These are phyloP conservation scores for Elongisporangium undulatum DNA, from an alignment of 352 stramenopile genomes.

Conservation along the genomic window DNA sequence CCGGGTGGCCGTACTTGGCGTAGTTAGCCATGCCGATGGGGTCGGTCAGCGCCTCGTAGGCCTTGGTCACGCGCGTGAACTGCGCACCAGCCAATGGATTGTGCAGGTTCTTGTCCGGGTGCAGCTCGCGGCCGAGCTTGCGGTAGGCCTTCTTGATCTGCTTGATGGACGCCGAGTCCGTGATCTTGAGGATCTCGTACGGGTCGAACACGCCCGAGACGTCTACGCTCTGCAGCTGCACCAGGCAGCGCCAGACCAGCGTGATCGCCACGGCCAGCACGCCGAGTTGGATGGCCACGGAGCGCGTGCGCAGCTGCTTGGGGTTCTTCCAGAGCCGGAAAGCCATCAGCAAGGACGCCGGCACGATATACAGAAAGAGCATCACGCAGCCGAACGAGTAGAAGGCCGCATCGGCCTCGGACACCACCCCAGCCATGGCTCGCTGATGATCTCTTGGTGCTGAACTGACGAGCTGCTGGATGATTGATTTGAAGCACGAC, in stretches of 20 bases:
- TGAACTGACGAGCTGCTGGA: background rate
- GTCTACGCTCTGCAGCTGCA: constrained; percentile 64
- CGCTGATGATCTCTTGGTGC: constrained; percentile 4
- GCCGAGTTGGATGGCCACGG: constrained; percentile 43
- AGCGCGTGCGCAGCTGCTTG: constrained; percentile 37
- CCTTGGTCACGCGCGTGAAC: constrained; percentile 77
- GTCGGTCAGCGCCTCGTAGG: constrained; percentile 84
- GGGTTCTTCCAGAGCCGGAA: constrained; percentile 43
- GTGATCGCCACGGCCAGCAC: constrained; percentile 41
- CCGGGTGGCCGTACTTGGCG: constrained; percentile 73
- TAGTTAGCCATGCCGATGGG: constrained; percentile 70
- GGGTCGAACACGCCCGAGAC: constrained; percentile 79
- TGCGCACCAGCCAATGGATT: constrained; percentile 32
- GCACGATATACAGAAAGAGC: constrained; percentile 74
- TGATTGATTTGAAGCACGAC: background rate
- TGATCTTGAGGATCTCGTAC: constrained; percentile 80
- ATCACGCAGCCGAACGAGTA: constrained; percentile 83
- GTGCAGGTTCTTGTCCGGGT: constrained; percentile 80
- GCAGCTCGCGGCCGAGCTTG: constrained; percentile 53
- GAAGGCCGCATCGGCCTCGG: constrained; percentile 73
- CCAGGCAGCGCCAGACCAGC: constrained; percentile 44
- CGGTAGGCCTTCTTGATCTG: constrained; percentile 81
- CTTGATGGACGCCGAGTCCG: constrained; percentile 37
- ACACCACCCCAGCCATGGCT: constrained; percentile 25
- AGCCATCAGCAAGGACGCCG: constrained; percentile 44